Conservation (phyloP, 805 yeast species). For the Candida oleophila region DNA sequence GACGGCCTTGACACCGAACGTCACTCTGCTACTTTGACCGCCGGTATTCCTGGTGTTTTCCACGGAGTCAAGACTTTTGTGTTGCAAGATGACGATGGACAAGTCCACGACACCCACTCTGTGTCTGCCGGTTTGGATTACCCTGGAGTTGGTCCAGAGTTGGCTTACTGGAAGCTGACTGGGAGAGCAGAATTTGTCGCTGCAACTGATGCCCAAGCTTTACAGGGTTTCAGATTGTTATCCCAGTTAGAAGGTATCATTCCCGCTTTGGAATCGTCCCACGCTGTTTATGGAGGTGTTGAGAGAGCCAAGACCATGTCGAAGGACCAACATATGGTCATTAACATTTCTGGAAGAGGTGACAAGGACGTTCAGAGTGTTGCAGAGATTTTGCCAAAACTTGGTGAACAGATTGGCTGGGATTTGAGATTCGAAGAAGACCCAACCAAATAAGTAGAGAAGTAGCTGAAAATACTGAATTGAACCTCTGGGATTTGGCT, state of each 20-base stretch:
- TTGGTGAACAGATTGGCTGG: constrained; percentile 94
- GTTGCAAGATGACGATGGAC: constrained; percentile 89
- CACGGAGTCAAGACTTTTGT: constrained; percentile 97
- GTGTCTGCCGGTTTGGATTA: constrained; percentile 98
- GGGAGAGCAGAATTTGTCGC: constrained; percentile 91
- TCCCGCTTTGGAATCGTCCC: constrained; percentile 97
- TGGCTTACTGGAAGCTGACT: constrained; percentile 90
- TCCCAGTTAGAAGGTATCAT: constrained; percentile 97
- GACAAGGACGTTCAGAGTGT: constrained; percentile 98
- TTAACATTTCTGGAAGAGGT: constrained; percentile 97
- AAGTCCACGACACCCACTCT: constrained; percentile 95
- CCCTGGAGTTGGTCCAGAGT: constrained; percentile 99
- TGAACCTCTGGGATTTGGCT: no score
- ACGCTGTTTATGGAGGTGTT: constrained; percentile 90
- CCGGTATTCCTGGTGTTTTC: constrained; percentile 94
- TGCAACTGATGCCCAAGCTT: constrained; percentile 94
- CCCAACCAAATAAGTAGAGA: constrained; percentile 32
- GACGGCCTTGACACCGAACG: constrained; percentile 86
- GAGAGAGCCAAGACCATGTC: constrained; percentile 81
- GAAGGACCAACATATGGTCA: constrained; percentile 76
- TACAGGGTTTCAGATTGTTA: constrained; percentile 82
- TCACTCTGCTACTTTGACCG: constrained; percentile 95
- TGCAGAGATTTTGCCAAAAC: constrained; percentile 85
- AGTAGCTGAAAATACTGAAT: no score
- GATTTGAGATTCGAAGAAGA: constrained; percentile 80